phyloP scores from a whole-genome alignment of 192 early-diverging fungal genomes.

The Oehlia diaphana region DNA sequence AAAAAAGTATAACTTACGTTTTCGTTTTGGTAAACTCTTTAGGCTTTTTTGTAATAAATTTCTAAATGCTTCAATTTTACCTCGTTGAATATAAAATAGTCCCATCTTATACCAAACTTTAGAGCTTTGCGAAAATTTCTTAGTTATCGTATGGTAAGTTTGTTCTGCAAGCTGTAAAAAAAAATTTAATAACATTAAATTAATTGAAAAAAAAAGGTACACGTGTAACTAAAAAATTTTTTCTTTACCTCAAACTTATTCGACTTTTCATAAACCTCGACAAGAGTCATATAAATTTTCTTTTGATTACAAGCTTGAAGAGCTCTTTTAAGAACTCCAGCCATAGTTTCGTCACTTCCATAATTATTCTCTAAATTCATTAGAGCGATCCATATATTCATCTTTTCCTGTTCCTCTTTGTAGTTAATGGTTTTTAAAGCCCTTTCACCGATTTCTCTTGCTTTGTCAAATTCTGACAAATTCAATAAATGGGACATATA shows the following conservation, averaged over 20 bases:
- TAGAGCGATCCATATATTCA: constrained; percentile 97
- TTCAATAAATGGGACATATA: constrained; percentile 99
- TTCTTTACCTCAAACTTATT: constrained; percentile 65
- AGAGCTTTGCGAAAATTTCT: constrained; percentile 85
- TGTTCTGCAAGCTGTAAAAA: constrained; percentile 55
- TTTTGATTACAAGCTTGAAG: constrained; percentile 86
- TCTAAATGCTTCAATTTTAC: constrained; percentile 75
- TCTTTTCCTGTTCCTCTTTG: constrained; percentile 92
- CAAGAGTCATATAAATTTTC: constrained; percentile 83
- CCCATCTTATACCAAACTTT: constrained; percentile 92
- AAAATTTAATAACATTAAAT: not conserved
- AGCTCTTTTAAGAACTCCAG: constrained; percentile 85
- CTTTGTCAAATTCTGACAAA: constrained; percentile 89
- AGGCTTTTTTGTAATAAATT: constrained; percentile 78
- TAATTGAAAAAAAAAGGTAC: constrained; percentile 5
- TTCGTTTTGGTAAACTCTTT: constrained; percentile 86
- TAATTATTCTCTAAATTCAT: constrained; percentile 96
- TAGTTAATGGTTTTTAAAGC: constrained; percentile 90
- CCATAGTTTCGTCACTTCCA: constrained; percentile 79
- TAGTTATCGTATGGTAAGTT: constrained; percentile 71
- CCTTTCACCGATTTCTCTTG: constrained; percentile 89
- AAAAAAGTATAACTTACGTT: constrained; percentile 62
- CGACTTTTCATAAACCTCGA: constrained; percentile 86
- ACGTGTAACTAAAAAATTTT: not conserved
- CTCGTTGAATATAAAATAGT: constrained; percentile 73